Evolutionary conservation across 495 filamentous ascomycete genomes (phyloP).

Genomic region (Bombardia bombarda): DNA sequence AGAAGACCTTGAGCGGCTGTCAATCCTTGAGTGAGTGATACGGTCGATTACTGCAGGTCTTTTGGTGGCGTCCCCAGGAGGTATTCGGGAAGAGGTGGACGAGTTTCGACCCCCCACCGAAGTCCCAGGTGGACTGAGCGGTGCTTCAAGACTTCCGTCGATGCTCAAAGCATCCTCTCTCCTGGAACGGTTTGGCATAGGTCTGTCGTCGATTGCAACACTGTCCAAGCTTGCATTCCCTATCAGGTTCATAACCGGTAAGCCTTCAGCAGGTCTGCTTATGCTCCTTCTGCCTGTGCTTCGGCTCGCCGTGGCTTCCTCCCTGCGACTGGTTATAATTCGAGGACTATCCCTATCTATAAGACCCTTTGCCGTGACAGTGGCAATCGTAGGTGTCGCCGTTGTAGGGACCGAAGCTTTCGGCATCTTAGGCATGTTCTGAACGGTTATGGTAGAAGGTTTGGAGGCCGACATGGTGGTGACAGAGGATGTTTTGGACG

Average conservation of each 20-base stretch:
- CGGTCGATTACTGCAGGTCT: constrained; percentile 42
- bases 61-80: constrained; percentile 21
- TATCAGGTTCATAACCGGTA: constrained; percentile 9
- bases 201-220: constrained; percentile 26
- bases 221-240: constrained; percentile 30
- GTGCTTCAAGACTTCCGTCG: constrained; percentile 33
- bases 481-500: constrained; percentile 49
- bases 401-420: constrained; percentile 22
- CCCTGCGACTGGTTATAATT: constrained; percentile 27
- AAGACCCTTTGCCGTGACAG: constrained; percentile 49
- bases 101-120: constrained; percentile 23
- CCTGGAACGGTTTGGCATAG: constrained; percentile 21
- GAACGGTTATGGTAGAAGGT: constrained; percentile 38
- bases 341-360: constrained; percentile 36
- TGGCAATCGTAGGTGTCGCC: constrained; percentile 33
- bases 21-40: constrained; percentile 45
- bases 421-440: constrained; percentile 41
- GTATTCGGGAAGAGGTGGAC: constrained; percentile 14
- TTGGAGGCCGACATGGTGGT: constrained; percentile 47
- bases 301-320: constrained; percentile 26
- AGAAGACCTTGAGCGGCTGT: constrained; percentile 50
- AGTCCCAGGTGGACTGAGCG: constrained; percentile 32
- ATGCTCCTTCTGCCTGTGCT: constrained; percentile 24
- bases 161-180: constrained; percentile 33
- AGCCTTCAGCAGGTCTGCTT: constrained; percentile 25